A percentile compares a stretch with the other conserved stretches of the same genome.
Evolutionary conservation across 169 alveolate genomes (phyloP).

Genomic region (Eimeria sp.): DNA sequence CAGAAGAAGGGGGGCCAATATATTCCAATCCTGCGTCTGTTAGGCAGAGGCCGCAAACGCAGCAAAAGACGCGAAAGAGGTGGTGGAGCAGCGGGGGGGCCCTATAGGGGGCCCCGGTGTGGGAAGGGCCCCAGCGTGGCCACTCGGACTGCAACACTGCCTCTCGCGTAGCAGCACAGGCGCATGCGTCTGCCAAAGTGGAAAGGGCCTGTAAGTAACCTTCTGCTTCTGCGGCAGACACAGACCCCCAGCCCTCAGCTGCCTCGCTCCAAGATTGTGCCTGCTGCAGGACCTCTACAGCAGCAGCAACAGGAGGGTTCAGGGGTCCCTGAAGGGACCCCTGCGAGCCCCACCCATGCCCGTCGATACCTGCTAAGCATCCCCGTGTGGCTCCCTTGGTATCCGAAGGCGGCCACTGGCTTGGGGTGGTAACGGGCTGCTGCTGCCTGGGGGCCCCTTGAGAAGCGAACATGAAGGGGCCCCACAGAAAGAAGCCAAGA

Average conservation of each 20-base stretch:
- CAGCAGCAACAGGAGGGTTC: background rate
- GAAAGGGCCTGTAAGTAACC: background rate
- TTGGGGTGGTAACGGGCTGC: background rate
- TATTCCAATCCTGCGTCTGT: background rate
- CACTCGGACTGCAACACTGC: background rate
- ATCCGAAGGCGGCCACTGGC: slow-evolving; percentile 17
- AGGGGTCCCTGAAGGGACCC: slow-evolving; percentile 24
- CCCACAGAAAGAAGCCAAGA: background rate
- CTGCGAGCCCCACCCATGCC: background rate
- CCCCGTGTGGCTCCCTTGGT: background rate
- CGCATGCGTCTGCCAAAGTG: background rate
- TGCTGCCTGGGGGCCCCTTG: slow-evolving; percentile 15
- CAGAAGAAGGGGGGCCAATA: background rate
- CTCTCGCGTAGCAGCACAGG: background rate
- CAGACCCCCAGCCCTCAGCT: background rate
- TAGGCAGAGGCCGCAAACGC: background rate
- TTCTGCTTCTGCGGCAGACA: background rate
- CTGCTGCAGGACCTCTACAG: background rate
- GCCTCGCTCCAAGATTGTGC: background rate
- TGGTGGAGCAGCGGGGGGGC: slow-evolving; percentile 34
- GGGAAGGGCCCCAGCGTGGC: background rate
- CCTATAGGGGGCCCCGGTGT: background rate
- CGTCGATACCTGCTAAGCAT: background rate
- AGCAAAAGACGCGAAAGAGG: slow-evolving; percentile 17
- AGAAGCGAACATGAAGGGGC: background rate